Base-by-base conservation (phyloP, 164 flowering plant genomes). In the Hamamelis virginiana region DNA sequence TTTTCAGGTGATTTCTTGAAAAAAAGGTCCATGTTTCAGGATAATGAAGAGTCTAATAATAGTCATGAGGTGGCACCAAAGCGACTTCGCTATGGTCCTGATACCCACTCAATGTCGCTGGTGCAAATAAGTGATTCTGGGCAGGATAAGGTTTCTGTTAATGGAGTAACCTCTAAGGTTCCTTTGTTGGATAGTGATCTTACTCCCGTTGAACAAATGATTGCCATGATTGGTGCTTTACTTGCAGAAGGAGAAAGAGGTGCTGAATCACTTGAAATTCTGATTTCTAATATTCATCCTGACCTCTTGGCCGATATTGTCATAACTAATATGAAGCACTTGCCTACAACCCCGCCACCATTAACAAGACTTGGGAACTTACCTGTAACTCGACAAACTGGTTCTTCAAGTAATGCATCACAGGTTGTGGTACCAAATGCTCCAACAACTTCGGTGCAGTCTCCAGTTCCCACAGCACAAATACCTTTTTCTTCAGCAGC, bases 231-330 rank as follows among this genome's bases (percentile, higher is more conserved):
- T 77, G 96, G 91, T 72, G 99, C 99, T 69, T 79, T 96, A 72
- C 79, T 96, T 65, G 97, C 94, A 28, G 96, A 93, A 84, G 99
- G 99, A 38, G 98, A 96, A 76, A 84, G 95, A 71, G 99, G 97
- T 44, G 97, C 90, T 41, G 88, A 91, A 60, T 93, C 99, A 28
- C 86, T 96, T 63, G 97, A 89, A 73, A 77, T 93, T 78, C 87
- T 96, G 52, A 84, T 96, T 72, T 88, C 97, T 46, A 84, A 86
- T 9, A 84, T 96, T 26, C 98, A 91, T 63, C 94, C 98, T 53
- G 98, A 96, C 76, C 69, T 96, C 67, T 72, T 96, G 80, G 99
- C 99, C 33, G 99, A 96, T 80, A 93, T 96, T 68, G 98, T 96
- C 63, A 89, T 96, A 69, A 83, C 91, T 66, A 96, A 89, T 74